phyloP scores from a whole-genome alignment of 257 asterid species.

The Fraxinus anomala region DNA sequence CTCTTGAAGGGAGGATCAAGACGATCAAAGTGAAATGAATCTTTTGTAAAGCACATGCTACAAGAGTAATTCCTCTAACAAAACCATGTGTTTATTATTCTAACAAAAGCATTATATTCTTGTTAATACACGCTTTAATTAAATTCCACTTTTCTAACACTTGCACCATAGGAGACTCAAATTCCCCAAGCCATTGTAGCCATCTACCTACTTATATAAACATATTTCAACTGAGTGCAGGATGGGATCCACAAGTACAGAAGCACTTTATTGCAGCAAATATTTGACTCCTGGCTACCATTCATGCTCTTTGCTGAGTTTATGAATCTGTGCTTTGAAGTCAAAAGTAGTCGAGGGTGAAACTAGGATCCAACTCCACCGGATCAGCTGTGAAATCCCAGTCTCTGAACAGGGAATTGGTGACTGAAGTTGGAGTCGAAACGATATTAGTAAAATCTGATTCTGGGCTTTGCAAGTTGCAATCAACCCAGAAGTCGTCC shows the following conservation, averaged over 20 bases:
- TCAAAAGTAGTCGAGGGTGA: constrained; percentile 39
- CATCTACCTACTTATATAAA: constrained; percentile 20
- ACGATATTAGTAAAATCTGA: constrained; percentile 50
- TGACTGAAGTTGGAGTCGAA: constrained; percentile 49
- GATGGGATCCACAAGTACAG: constrained; percentile 26
- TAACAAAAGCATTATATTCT: too few relatives aligned
- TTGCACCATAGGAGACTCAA: not conserved
- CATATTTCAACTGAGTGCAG: constrained; percentile 27
- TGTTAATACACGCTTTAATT: too few relatives aligned
- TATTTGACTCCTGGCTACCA: not conserved
- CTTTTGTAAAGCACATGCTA: too few relatives aligned
- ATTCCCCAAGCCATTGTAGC: not conserved
- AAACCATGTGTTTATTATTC: too few relatives aligned
- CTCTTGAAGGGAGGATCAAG: too few relatives aligned
- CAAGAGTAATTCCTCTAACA: too few relatives aligned
- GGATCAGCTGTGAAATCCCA: constrained; percentile 43
- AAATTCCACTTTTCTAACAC: too few relatives aligned
- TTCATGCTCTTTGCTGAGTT: not conserved
- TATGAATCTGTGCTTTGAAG: not conserved
- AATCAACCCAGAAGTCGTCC: constrained; percentile 34
- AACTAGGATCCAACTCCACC: constrained; percentile 35
- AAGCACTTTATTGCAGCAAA: not conserved
- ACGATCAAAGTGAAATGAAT: too few relatives aligned
- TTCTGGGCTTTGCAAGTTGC: constrained; percentile 35
- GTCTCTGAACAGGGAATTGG: constrained; percentile 39